Evolutionary conservation across 2,329 filamentous ascomycete species (phyloP), one percentile per base, ranked within the genome.

Genomic region (Chrysosporium keratinophilum): DNA sequence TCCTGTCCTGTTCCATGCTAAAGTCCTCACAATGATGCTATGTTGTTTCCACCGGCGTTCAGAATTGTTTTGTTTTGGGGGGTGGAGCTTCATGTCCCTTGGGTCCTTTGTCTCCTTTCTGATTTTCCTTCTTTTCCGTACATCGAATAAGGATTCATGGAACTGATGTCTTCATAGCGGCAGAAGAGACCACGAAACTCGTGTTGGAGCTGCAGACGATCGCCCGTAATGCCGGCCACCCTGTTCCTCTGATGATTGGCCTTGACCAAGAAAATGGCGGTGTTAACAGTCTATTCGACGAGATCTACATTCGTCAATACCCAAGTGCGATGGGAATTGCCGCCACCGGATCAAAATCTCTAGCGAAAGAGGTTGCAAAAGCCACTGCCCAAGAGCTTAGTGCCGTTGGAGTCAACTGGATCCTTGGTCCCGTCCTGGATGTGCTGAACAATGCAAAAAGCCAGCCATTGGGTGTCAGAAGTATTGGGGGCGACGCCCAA

Each of bases 241-340:
- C 87, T 2, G 84, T 91, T 2, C 93, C 93, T 1, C 74, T 98
- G 15, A 76, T 94, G 52, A 96, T 98, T 62, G 90, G 87, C 39
- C 75, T 97, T 37, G 93, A 97, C 66, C 93, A 98, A 67, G 93
- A 98, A 69, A 97, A 98, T 81, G 93, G 93, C 59, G 90, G 91
- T 2, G 91, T 96, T 68, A 97, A 96, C 73, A 95, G 88, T 71
- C 78, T 97, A 1, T 96, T 94, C 64, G 91, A 97, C 67, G 89
- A 95, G 62, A 88, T 93, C 64, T 93, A 90, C 67, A 91, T 97
- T 61, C 89, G 88, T 60, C 93, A 97, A 67, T 98, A 95, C 62
- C 93, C 93, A 7, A 95, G 90, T 64, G 87, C 91, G 58, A 97
- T 98, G 91, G 91, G 90, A 11, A 79, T 96, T 57, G 89, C 91